A percentile compares a stretch with the other conserved stretches of the same genome.
phyloP scores from a whole-genome alignment of 768 basidiomycete species.

The Candolleomyces efflorescens region DNA sequence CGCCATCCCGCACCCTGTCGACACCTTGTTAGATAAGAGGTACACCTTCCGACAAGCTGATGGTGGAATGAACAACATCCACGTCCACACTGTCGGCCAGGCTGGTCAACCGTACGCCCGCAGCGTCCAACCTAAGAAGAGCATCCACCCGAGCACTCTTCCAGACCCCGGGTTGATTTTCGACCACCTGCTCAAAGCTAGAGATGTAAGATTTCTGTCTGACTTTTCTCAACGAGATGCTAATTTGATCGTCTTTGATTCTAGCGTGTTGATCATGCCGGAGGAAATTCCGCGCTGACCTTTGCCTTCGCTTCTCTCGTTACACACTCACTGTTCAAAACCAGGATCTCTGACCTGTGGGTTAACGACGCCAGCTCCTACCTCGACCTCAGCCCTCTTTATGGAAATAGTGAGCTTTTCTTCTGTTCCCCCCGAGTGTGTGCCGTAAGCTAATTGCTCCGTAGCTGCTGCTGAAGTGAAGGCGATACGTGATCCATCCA shows the following conservation, averaged over 20 bases:
- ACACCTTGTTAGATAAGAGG: constrained; percentile 23
- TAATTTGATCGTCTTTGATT: constrained; percentile 7
- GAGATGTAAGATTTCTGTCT: constrained; percentile 20
- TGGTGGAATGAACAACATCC: constrained; percentile 47
- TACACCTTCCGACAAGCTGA: constrained; percentile 14
- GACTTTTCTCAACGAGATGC: constrained; percentile 14
- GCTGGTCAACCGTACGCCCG: constrained; percentile 51
- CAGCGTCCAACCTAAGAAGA: constrained; percentile 41
- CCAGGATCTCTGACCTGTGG: constrained; percentile 35
- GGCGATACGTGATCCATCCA: constrained; percentile 38
- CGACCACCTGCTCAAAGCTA: constrained; percentile 48
- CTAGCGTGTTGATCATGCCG: constrained; percentile 40
- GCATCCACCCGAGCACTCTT: constrained; percentile 35
- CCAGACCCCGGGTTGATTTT: constrained; percentile 61
- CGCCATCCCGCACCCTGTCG: constrained; percentile 52
- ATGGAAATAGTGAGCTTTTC: constrained; percentile 39
- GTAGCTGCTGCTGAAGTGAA: constrained; percentile 29
- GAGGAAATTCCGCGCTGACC: constrained; percentile 56
- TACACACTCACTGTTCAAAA: constrained; percentile 56
- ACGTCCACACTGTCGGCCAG: constrained; percentile 42
- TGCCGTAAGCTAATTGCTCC: neutral
- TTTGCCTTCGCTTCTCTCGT: constrained; percentile 67
- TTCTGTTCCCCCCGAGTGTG: neutral
- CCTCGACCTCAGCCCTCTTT: constrained; percentile 53
- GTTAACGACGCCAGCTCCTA: constrained; percentile 54